Evolutionary conservation across 768 basidiomycete species (phyloP).

Genomic region (Pulveroboletus ravenelii): DNA sequence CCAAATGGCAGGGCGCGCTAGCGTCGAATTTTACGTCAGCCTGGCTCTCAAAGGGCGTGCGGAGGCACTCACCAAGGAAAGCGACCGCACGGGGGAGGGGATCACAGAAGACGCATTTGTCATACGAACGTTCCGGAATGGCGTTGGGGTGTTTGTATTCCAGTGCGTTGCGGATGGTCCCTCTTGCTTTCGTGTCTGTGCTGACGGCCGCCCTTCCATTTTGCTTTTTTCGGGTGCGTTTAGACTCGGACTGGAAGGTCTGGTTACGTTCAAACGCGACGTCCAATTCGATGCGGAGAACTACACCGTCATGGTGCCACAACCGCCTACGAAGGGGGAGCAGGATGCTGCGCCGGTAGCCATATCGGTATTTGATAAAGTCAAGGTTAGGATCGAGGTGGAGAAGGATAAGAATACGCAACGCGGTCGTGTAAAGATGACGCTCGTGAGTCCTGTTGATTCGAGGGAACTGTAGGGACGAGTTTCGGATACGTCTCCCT

Average conservation of each 20-base stretch:
- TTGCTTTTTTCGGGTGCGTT: neutral
- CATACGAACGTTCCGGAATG: conserved; percentile 91
- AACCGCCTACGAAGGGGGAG: conserved; percentile 8
- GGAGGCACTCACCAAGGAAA: conserved; percentile 32
- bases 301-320: conserved; percentile 74
- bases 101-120: conserved; percentile 87
- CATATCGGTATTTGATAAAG: conserved; percentile 91
- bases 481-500: neutral
- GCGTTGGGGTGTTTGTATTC: conserved; percentile 92
- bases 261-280: conserved; percentile 90
- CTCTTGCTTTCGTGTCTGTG: neutral
- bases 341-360: conserved; percentile 39
- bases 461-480: conserved; percentile 36
- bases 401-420: conserved; percentile 96
- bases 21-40: conserved; percentile 96
- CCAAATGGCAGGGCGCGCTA: conserved; percentile 95
- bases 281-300: conserved; percentile 88
- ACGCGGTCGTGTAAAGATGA: conserved; percentile 85
- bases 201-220: neutral
- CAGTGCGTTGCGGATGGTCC: conserved; percentile 50
- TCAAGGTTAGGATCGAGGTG: conserved; percentile 83
- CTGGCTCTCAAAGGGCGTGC: conserved; percentile 76
- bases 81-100: conserved; percentile 23
- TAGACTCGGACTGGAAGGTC: conserved; percentile 90
- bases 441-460: conserved; percentile 63